These are phyloP conservation scores for Fusarium drepaniforme DNA, from an alignment of 2,329 filamentous ascomycete genomes.

Conservation along the genomic window DNA sequence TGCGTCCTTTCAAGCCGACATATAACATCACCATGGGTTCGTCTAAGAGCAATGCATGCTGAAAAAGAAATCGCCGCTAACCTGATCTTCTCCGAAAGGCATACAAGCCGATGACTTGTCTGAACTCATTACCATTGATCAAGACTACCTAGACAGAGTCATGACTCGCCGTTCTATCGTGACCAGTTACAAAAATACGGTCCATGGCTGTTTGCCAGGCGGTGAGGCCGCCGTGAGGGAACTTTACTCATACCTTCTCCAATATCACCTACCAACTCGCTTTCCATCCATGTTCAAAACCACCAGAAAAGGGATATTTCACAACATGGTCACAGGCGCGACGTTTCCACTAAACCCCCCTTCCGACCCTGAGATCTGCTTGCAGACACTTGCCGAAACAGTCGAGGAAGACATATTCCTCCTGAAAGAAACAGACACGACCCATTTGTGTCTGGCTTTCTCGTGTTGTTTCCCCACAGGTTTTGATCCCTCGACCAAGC, in stretches of 20 bases:
- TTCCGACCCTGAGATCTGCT: neutral
- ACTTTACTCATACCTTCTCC: neutral
- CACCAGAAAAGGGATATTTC: neutral
- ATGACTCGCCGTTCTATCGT: neutral
- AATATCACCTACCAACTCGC: neutral
- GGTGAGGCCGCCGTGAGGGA: neutral
- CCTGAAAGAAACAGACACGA: neutral
- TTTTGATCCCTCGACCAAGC: neutral
- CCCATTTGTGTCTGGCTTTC: neutral
- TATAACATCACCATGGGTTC: neutral
- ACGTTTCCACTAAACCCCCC: neutral
- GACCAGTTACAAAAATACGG: neutral
- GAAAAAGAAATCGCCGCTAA: neutral
- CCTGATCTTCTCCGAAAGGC: neutral
- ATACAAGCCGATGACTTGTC: neutral
- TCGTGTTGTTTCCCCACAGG: neutral
- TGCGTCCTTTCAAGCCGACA: neutral
- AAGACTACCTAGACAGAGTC: neutral
- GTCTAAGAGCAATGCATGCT: neutral
- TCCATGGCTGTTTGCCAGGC: neutral
- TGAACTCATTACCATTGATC: neutral
- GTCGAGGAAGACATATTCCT: neutral
- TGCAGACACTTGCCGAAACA: neutral
- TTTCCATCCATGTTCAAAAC: neutral
- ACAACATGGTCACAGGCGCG: neutral